Conservation (phyloP, 345 rosid species). For the Toxicodendron radicans region DNA sequence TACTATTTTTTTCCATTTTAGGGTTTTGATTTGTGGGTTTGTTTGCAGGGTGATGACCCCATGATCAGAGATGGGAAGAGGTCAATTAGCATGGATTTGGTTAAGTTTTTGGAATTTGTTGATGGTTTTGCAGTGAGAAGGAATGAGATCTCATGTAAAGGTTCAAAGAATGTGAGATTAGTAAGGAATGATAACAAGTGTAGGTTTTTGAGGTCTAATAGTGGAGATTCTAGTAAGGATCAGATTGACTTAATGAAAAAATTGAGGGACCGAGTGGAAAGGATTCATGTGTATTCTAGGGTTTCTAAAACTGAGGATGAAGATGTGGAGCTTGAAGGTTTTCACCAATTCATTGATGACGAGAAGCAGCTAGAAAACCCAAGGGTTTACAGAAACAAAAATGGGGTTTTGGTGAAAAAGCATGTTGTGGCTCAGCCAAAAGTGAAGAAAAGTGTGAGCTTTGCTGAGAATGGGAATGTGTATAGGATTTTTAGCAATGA, state of each 20-base stretch:
- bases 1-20: neutral
- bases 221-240: conserved; percentile 29
- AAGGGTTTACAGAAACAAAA: conserved; percentile 23
- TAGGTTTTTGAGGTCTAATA: conserved; percentile 24
- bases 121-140: conserved; percentile 52
- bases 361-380: conserved; percentile 33
- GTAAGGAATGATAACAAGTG: conserved; percentile 32
- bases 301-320: conserved; percentile 42
- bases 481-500: conserved; percentile 34
- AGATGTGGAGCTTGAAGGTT: conserved; percentile 66
- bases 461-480: conserved; percentile 55
- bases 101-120: conserved; percentile 56
- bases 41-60: conserved; percentile 59
- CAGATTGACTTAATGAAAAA: conserved; percentile 41
- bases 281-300: conserved; percentile 43
- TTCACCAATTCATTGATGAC: conserved; percentile 43
- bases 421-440: conserved; percentile 34
- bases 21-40: neutral
- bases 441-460: conserved; percentile 52
- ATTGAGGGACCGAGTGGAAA: conserved; percentile 46
- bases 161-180: conserved; percentile 35
- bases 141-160: conserved; percentile 28
- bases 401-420: conserved; percentile 33
- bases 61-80: conserved; percentile 78
- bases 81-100: conserved; percentile 65